Conservation (phyloP, 1,284 basidiomycete genomes). For the Phellopilus nigrolimitatus region DNA sequence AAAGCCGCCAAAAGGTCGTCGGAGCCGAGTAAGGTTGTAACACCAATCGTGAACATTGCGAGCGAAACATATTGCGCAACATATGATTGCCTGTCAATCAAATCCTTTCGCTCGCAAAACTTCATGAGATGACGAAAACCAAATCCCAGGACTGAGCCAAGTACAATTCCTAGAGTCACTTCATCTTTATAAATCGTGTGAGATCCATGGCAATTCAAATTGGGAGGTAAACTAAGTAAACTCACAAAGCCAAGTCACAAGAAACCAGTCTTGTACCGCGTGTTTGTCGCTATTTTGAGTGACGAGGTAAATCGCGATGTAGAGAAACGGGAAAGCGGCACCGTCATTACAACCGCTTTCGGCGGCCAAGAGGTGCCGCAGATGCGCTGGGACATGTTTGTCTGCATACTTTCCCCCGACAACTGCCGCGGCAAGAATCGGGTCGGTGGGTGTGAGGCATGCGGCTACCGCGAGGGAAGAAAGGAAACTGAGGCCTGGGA, state of each 20-base stretch:
- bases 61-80: conserved; percentile 78
- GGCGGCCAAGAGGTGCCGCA: conserved; percentile 86
- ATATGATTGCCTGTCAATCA: conserved; percentile 94
- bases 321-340: conserved; percentile 95
- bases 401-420: conserved; percentile 98
- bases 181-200: conserved; percentile 52
- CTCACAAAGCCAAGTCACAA: conserved; percentile 80
- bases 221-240: conserved; percentile 26
- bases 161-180: conserved; percentile 73
- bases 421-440: conserved; percentile 84
- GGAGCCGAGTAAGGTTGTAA: conserved; percentile 82
- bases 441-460: conserved; percentile 95
- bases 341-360: conserved; percentile 95
- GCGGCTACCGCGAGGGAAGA: conserved; percentile 87
- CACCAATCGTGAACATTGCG: conserved; percentile 78
- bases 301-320: conserved; percentile 87
- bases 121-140: conserved; percentile 91
- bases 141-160: conserved; percentile 80
- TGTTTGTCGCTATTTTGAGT: conserved; percentile 61
- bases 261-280: conserved; percentile 79
- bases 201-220: conserved; percentile 11
- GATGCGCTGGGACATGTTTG: conserved; percentile 95
- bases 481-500: conserved; percentile 84
- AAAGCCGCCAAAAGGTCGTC: conserved; percentile 95
- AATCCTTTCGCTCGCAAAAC: conserved; percentile 83